Base-by-base conservation (phyloP, 305 asterid genomes). In the Nicotiana rustica region DNA sequence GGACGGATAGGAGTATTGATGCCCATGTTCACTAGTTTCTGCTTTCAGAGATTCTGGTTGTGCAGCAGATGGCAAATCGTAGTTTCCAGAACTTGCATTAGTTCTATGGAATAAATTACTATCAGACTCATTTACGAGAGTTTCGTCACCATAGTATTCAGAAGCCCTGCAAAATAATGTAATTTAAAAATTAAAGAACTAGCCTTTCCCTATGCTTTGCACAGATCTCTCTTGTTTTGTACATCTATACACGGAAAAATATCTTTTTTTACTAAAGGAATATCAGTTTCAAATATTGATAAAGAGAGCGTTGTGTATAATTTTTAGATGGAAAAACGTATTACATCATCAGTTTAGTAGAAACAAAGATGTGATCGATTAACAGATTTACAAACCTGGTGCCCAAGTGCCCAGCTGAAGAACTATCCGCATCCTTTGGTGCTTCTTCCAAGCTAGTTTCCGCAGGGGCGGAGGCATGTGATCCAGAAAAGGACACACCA, bases 21-120 rank as follows among this genome's bases (percentile, higher is more conserved):
- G 97, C 56, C 83, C 87, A 75, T 84, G 82, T 82, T 92, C 98
- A 62, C 93, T 86, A 86, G 81, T 90, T 84, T 93, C 97, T 49
- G 88, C 89, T 86, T 92, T 96, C 89, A 90, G 85, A 69, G 90
- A 90, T 87, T 91, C 98, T 77, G 90, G 91, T 85, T 92, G 95
- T 78, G 95, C 80, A 75, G 90, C 92, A 83, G 97, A 78, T 56
- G 97, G 84, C 83, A 91, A 84, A 75, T 94, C 94, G 83, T 90
- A 93, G 82, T 84, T 88, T 88, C 90, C 93, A 79, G 90, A 81
- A 88, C 67, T 84, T 77, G 91, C 86, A 83, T 85, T 90, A 85
- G 90, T 87, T 90, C 92, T 84, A 49, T 87, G 94, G 88, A 87
- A 90, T 84, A 95, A 82, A 87, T 88, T 88, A 87, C 90, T 90